These are phyloP conservation scores for Solanum lignicaule DNA, from an alignment of 257 asterid species.

Conservation along the genomic window DNA sequence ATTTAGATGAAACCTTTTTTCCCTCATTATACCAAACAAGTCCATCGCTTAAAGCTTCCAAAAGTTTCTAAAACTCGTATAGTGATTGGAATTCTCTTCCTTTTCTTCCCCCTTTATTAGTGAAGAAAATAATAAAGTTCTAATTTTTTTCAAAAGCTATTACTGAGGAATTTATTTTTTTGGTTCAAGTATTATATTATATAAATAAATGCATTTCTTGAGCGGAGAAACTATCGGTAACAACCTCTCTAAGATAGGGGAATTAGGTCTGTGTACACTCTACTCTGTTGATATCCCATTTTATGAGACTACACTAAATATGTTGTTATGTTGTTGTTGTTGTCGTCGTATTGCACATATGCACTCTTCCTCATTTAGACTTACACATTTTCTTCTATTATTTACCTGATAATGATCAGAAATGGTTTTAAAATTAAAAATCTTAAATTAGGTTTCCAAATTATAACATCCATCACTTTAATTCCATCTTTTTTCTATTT, in stretches of 20 bases:
- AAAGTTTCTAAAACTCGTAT: neutral
- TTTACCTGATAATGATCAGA: neutral
- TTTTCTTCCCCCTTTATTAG: neutral
- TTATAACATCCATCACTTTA: neutral
- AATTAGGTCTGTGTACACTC: neutral
- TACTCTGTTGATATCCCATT: rapidly evolving
- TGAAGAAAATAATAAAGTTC: neutral
- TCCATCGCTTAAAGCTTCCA: neutral
- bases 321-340: neutral
- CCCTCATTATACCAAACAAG: neutral
- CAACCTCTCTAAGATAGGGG: neutral
- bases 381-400: neutral
- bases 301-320: neutral
- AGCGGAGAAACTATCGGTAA: neutral
- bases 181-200: neutral
- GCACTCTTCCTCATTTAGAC: neutral
- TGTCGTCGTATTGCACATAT: neutral
- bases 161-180: neutral
- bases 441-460: neutral
- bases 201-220: neutral
- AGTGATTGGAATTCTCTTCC: neutral
- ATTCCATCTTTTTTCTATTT: neutral
- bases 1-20: neutral
- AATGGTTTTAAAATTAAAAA: neutral
- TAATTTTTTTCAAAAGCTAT: neutral